Evolutionary conservation across 2,329 filamentous ascomycete species (phyloP), one percentile per base, ranked within the genome.

Genomic region (Aschersonia sp.): DNA sequence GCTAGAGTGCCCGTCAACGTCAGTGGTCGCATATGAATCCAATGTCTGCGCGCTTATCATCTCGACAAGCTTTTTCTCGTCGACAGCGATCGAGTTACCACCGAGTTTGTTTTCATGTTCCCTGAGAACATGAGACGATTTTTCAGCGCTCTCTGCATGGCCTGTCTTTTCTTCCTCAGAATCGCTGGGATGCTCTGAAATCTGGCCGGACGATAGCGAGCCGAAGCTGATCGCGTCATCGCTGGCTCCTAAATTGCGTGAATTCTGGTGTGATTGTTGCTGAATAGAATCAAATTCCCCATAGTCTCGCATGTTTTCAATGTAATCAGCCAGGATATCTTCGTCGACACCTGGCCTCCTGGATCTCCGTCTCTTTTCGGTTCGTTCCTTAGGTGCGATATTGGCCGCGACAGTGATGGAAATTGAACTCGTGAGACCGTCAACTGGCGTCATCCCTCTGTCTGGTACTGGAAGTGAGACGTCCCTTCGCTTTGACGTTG

Each of bases 261-360:
- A 49, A 14, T 56, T 55, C 11, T 81, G 76, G 59, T 78, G 73
- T 56, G 81, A 75, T 58, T 79, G 81, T 46, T 74, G 67, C 32
- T 84, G 60, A 30, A 82, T 63, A 40, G 81, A 79, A 52, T 87
- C 79, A 7, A 76, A 71, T 55, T 67, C 64, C 30, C 67, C 68
- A 44, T 71, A 69, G 1, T 69, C 69, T 14, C 63, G 64, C 56
- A 85, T 70, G 51, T 87, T 86, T 42, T 76, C 72, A 56, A 87
- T 81, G 55, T 88, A 88, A 56, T 89, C 85, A 1, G 76, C 74
- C 54, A 81, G 64, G 42, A 79, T 68, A 40, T 80, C 76, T 14
- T 81, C 72, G 6, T 73, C 68, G 2, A 55, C 46, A 7, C 46
- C 22, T 30, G 9, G 3, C n/a, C 8, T 9, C 7, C 9, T 30